phyloP scores from a whole-genome alignment of 2,329 filamentous ascomycete genomes.

The Diaporthe ampelina region DNA sequence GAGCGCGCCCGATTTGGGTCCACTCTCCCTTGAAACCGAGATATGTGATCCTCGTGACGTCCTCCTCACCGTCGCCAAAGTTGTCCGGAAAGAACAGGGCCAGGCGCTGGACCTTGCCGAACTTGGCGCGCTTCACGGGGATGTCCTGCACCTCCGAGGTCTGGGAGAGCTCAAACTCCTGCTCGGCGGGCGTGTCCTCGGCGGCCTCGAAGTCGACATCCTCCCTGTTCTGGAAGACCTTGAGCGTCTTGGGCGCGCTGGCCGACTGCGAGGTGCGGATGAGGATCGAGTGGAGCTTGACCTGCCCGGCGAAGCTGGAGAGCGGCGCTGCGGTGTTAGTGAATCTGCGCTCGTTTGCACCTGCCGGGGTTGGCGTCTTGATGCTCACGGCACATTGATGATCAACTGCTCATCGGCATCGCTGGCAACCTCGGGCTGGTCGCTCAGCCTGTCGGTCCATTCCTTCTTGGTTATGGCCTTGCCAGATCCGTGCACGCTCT shows the following conservation, averaged over 20 bases:
- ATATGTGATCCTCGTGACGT: constrained; percentile 84
- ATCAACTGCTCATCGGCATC: constrained; percentile 95
- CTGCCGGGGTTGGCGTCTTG: background rate
- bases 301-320: constrained; percentile 87
- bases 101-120: constrained; percentile 86
- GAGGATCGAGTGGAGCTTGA: constrained; percentile 91
- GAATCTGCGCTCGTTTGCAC: constrained; percentile 2
- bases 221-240: constrained; percentile 88
- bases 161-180: constrained; percentile 82
- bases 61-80: constrained; percentile 84
- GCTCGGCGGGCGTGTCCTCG: constrained; percentile 77
- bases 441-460: constrained; percentile 83
- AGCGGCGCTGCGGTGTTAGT: background rate
- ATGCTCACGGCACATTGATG: constrained; percentile 86
- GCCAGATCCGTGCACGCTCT: constrained; percentile 77
- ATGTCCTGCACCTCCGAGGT: constrained; percentile 89
- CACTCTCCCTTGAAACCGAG: constrained; percentile 95
- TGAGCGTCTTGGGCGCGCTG: constrained; percentile 84
- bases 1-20: constrained; percentile 86
- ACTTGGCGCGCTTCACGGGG: constrained; percentile 87
- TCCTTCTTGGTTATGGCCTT: constrained; percentile 87
- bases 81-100: constrained; percentile 94
- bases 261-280: constrained; percentile 81
- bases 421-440: constrained; percentile 83
- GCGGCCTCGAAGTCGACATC: constrained; percentile 88